Conservation (phyloP, 192 early-diverging fungal genomes). For the Coemansia sp. region DNA sequence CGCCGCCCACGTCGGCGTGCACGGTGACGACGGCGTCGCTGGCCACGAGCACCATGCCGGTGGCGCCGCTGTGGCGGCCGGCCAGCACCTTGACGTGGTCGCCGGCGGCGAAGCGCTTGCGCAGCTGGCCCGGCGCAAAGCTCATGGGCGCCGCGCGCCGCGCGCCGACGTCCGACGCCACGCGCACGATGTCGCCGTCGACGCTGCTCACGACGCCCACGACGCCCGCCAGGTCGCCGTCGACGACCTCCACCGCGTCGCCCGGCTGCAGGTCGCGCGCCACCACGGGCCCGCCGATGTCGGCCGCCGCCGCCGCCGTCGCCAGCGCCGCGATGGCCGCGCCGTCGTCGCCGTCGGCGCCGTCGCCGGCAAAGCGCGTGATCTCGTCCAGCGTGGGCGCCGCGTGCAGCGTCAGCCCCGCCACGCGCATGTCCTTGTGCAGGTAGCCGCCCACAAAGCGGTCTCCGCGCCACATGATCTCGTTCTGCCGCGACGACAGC, state of each 20-base stretch:
- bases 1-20: conserved; percentile 64
- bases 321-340: conserved; percentile 60
- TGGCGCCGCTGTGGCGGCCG: conserved; percentile 79
- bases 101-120: conserved; percentile 87
- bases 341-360: conserved; percentile 69
- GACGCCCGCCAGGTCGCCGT: conserved; percentile 79
- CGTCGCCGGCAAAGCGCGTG: conserved; percentile 64
- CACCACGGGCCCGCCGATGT: background rate
- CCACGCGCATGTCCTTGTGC: conserved; percentile 75
- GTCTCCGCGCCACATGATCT: conserved; percentile 60
- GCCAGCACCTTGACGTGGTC: conserved; percentile 93
- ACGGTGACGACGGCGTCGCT: conserved; percentile 78
- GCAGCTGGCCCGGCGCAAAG: conserved; percentile 67
- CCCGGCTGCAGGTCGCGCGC: conserved; percentile 68
- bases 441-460: conserved; percentile 76
- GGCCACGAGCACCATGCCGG: conserved; percentile 87
- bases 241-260: conserved; percentile 82
- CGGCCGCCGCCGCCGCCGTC: conserved; percentile 52
- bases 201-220: conserved; percentile 74
- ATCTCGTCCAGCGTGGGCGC: conserved; percentile 94
- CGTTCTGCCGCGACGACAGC: conserved; percentile 58
- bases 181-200: conserved; percentile 65
- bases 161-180: conserved; percentile 63
- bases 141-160: conserved; percentile 50
- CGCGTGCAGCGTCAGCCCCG: conserved; percentile 63